phyloP scores from a whole-genome alignment of 2,329 filamentous ascomycete genomes.

The Diaporthe sp. region DNA sequence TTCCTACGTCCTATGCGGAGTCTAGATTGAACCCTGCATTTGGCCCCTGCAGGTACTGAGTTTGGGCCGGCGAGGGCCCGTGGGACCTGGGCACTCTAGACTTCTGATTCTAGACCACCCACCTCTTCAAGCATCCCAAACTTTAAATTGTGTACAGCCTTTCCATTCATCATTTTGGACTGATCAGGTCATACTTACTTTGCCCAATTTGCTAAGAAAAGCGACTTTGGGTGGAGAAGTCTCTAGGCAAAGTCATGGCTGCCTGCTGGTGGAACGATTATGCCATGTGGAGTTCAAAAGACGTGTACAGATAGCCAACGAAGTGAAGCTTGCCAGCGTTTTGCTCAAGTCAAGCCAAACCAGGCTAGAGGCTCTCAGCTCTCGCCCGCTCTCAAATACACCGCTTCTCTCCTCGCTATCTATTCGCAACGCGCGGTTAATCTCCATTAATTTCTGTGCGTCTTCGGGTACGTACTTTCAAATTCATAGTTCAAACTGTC shows the following conservation, averaged over 20 bases:
- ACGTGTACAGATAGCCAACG: conserved; percentile 5
- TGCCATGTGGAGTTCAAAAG: background rate
- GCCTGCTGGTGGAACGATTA: background rate
- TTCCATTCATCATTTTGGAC: background rate
- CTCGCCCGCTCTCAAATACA: background rate
- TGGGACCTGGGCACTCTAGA: background rate
- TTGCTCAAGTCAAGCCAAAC: conserved; percentile 1
- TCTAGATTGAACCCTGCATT: background rate
- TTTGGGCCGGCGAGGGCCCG: background rate
- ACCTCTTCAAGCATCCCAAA: background rate
- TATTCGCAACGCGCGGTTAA: background rate
- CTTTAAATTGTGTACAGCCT: background rate
- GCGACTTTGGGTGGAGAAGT: background rate
- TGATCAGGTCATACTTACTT: background rate
- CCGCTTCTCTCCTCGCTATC: background rate
- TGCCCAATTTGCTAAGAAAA: background rate
- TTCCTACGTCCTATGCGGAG: background rate
- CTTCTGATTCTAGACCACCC: background rate
- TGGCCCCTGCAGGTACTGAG: background rate
- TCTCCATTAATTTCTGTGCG: background rate
- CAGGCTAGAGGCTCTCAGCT: background rate
- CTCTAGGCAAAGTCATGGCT: background rate
- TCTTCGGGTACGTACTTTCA: background rate
- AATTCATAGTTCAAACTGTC: background rate
- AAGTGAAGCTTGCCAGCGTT: background rate